These are phyloP conservation scores for Hibiscus trionum DNA, from an alignment of 345 rosid genomes.

Conservation along the genomic window DNA sequence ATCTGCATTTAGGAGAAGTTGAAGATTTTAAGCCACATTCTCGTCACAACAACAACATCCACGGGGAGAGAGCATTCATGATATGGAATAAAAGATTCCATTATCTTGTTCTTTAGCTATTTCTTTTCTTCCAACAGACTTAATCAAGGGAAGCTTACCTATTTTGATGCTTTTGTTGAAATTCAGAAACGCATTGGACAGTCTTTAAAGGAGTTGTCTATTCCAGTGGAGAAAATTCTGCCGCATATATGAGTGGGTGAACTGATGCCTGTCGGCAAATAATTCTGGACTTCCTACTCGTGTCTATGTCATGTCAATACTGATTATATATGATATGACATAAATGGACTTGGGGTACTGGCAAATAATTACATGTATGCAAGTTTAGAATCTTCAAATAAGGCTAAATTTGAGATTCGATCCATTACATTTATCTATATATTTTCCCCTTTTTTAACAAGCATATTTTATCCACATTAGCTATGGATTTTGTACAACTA, in stretches of 20 bases:
- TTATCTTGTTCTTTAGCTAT: conserved; percentile 53
- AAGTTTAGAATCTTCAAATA: too few species aligned
- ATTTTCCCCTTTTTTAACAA: too few species aligned
- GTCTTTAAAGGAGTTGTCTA: conserved; percentile 33
- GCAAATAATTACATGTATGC: conserved; percentile 17
- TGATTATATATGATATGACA: conserved; percentile 25
- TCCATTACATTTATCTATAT: too few species aligned
- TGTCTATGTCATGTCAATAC: conserved; percentile 42
- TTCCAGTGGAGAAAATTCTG: conserved; percentile 49
- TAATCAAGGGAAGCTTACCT: conserved; percentile 18
- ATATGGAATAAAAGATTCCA: conserved; percentile 25
- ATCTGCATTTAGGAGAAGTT: conserved; percentile 21
- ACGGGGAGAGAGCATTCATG: conserved; percentile 52
- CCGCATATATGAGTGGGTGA: conserved; percentile 7
- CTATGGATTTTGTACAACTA: too few species aligned
- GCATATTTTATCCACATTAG: too few species aligned
- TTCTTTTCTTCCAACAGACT: conserved; percentile 62
- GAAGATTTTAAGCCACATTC: conserved; percentile 21
- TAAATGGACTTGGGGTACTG: conserved; percentile 58
- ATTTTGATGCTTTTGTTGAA: too few species aligned
- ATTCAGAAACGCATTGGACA: conserved; percentile 26
- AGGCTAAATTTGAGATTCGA: too few species aligned
- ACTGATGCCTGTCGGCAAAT: conserved; percentile 56
- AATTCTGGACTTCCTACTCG: conserved; percentile 51
- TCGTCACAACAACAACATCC: conserved; percentile 29